These are phyloP conservation scores for Yamadazyma triangularis DNA, from an alignment of 1,139 yeast species.

Conservation along the genomic window DNA sequence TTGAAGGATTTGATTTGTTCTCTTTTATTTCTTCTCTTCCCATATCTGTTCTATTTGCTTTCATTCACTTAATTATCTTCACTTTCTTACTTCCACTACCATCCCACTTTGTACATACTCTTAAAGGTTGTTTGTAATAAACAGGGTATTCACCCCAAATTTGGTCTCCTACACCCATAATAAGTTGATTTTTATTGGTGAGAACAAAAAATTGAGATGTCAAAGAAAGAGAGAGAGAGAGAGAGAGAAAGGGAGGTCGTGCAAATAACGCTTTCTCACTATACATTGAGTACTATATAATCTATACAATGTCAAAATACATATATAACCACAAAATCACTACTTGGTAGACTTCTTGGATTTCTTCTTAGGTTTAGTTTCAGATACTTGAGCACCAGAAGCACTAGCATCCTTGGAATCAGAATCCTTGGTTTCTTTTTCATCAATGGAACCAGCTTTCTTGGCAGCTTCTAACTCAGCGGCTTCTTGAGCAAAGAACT, in stretches of 20 bases:
- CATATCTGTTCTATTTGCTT: too few species aligned
- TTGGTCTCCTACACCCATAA: conserved; percentile 23
- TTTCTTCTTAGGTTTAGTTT: conserved; percentile 13
- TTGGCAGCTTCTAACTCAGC: conserved; percentile 15
- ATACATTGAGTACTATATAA: too few species aligned
- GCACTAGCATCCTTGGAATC: conserved; percentile 13
- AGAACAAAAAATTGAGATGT: too few species aligned
- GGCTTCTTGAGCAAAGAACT: conserved; percentile 35
- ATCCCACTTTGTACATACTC: conserved; percentile 40
- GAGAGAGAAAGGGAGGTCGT: too few species aligned
- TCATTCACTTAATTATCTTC: too few species aligned
- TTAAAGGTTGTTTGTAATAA: conserved; percentile 58
- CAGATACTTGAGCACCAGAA: conserved; percentile 12
- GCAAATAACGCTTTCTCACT: too few species aligned
- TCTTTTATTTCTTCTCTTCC: too few species aligned
- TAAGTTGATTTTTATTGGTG: conserved; percentile 10
- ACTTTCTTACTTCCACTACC: background rate
- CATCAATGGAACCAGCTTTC: conserved; percentile 14
- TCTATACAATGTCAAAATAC: too few species aligned
- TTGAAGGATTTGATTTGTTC: too few species aligned
- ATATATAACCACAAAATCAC: too few species aligned
- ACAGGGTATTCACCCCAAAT: conserved; percentile 56
- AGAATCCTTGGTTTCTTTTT: too few species aligned
- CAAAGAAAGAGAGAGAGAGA: too few species aligned
- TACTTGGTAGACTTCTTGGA: conserved; percentile 6